Evolutionary conservation across 495 filamentous ascomycete genomes (phyloP), one percentile per base, ranked within the genome.

Genomic region (Oleoguttula mirabilis): DNA sequence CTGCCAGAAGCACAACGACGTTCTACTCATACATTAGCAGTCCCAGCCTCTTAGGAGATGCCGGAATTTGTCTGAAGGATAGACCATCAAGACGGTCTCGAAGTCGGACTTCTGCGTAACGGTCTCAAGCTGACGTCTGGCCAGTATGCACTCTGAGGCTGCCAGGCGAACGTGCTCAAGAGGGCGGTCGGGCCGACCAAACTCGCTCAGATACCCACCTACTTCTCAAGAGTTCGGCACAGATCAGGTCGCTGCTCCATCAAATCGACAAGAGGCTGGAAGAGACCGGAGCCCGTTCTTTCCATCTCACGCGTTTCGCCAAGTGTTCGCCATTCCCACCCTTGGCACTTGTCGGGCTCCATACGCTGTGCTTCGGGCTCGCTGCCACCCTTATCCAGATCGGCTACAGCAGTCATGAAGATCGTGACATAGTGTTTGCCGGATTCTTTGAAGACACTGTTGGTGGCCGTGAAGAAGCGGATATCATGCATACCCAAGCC

Each of bases 381-480:
- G 16, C 61, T 62, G 14, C 71, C 43, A 15, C 39, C 24, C 6
- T 12, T 3, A 6, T 36, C 22, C 1, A 28, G 27, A 5, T 23
- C 25, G 1, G 28, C 41, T 2, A 3, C 4, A 11, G 23, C 48
- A 16, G 17, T 31, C 66, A 82, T 66, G 45, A 78, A 82, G 12
- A 81, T 51, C 1, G 79, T 83, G 28, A 82, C 64, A 46, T 83
- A 83, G 50, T 83, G 79, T 56, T 73, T 76, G 0, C 55, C 55
- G 25, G 63, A 63, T 0, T 52, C 57, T 1, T 50, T 49, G 47
- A 82, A 75, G n/a, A 75, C 46, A 40, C 72, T 70, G 46, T 82
- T 79, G 16, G 73, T 80, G 12, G 72, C 59, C 3, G 70, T 71
- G 20, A 79, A 22, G 23, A 73, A 62, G 20, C 58, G 61, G 21